Conservation (phyloP, 1,284 basidiomycete species). For the Afroboletus lepidellus region DNA sequence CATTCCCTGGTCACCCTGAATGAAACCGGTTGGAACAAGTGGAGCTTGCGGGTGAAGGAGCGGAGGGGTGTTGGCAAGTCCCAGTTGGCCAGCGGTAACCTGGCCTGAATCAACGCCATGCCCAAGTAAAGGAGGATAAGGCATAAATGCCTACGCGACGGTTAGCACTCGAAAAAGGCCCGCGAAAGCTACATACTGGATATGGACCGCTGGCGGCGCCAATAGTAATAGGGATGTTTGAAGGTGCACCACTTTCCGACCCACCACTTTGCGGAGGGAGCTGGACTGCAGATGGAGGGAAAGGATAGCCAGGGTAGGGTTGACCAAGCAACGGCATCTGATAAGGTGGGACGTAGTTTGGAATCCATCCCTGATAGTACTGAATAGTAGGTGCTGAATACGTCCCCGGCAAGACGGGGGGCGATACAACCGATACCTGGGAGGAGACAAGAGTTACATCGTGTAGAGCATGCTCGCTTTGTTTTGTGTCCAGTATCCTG, state of each 20-base stretch:
- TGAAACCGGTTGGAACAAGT: constrained; percentile 64
- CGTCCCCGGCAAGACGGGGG: constrained; percentile 34
- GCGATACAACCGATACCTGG: constrained; percentile 23
- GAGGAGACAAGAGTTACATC: constrained; percentile 21
- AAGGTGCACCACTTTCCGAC: constrained; percentile 38
- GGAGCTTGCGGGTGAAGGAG: constrained; percentile 49
- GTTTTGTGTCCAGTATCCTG: constrained; percentile 8
- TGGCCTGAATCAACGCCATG: constrained; percentile 25
- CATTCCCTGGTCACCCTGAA: constrained; percentile 68
- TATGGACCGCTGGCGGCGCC: constrained; percentile 40
- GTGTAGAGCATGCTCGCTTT: constrained; percentile 5
- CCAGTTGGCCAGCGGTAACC: constrained; percentile 23
- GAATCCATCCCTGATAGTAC: constrained; percentile 59
- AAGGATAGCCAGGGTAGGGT: constrained; percentile 46
- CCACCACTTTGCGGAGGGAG: constrained; percentile 36
- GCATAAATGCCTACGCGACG: constrained; percentile 40
- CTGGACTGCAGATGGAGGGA: constrained; percentile 28
- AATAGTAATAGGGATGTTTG: constrained; percentile 33
- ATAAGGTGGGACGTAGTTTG: constrained; percentile 51
- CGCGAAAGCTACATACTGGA: constrained; percentile 38
- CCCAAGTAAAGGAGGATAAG: constrained; percentile 42
- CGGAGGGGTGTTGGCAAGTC: constrained; percentile 25
- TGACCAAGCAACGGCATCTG: constrained; percentile 47
- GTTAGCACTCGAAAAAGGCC: constrained; percentile 9
- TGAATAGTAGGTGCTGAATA: constrained; percentile 42